These are phyloP conservation scores for Pyrus bretschneideri DNA, from an alignment of 306 rosid species.

Conservation along the genomic window DNA sequence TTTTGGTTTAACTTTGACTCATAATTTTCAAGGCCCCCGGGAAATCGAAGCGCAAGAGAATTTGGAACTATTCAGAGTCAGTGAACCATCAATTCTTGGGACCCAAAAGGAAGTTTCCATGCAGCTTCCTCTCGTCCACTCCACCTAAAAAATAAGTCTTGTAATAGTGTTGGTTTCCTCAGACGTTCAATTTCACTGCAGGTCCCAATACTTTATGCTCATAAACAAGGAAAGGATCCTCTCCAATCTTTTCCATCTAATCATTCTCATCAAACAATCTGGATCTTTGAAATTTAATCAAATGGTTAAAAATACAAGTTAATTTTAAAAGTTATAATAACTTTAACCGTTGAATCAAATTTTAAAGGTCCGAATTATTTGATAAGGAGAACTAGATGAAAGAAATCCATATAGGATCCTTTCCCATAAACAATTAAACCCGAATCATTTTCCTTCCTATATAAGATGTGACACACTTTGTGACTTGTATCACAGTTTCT, in stretches of 20 bases:
- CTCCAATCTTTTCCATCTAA: accelerated
- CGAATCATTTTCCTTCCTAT: background rate
- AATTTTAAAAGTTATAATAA: too few relatives aligned
- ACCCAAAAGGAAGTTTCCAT: constrained; percentile 25
- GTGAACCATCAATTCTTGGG: constrained; percentile 1
- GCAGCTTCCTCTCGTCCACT: constrained; percentile 26
- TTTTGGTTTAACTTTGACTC: background rate
- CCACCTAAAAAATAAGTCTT: background rate
- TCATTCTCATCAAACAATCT: accelerated
- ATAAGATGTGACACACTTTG: background rate
- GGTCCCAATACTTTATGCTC: background rate
- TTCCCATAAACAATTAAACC: background rate
- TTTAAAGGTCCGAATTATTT: accelerated
- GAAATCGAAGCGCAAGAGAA: too few relatives aligned
- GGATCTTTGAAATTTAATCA: accelerated
- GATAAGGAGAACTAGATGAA: too few relatives aligned
- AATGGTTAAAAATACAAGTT: too few relatives aligned
- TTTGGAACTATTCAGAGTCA: background rate
- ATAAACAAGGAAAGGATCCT: too few relatives aligned
- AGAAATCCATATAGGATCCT: too few relatives aligned
- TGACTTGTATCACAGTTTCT: background rate
- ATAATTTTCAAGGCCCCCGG: too few relatives aligned
- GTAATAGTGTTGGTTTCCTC: background rate
- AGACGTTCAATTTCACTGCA: constrained; percentile 7
- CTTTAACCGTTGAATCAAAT: accelerated